These are phyloP conservation scores for Solanum chacoense DNA, from an alignment of 305 asterid species.

Conservation along the genomic window DNA sequence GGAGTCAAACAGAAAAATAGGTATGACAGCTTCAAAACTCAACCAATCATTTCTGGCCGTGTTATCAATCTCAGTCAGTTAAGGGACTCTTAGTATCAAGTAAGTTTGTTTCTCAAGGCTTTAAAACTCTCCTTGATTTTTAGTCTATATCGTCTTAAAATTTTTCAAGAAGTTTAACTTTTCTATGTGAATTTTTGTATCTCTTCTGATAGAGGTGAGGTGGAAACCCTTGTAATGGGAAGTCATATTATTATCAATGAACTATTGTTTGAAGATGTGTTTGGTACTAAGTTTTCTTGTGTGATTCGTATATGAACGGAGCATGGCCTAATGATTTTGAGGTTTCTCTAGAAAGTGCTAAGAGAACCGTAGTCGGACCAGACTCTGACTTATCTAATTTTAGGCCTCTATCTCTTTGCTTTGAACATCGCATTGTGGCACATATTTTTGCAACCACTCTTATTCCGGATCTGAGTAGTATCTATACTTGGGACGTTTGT, in stretches of 20 bases:
- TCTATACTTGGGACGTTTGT: too few relatives aligned
- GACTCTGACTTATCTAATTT: too few relatives aligned
- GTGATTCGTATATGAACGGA: background rate
- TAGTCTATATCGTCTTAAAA: background rate
- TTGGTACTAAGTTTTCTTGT: background rate
- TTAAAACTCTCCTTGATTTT: background rate
- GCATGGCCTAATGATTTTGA: background rate
- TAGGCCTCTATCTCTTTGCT: too few relatives aligned
- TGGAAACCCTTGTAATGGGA: background rate
- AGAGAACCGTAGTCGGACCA: too few relatives aligned
- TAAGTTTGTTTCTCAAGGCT: background rate
- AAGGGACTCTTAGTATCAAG: background rate
- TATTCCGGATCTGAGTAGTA: too few relatives aligned
- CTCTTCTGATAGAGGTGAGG: background rate
- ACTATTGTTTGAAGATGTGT: background rate
- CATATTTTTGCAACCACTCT: too few relatives aligned
- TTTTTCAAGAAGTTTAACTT: background rate
- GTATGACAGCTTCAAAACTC: background rate
- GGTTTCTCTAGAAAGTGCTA: too few relatives aligned
- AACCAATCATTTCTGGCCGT: fast-evolving
- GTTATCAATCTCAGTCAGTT: background rate
- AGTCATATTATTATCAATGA: background rate
- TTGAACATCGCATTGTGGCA: too few relatives aligned
- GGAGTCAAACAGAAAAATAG: background rate
- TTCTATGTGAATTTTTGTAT: background rate